Evolutionary conservation across 2,329 filamentous ascomycete genomes (phyloP).

Genomic region (Tolypocladium paradoxum): DNA sequence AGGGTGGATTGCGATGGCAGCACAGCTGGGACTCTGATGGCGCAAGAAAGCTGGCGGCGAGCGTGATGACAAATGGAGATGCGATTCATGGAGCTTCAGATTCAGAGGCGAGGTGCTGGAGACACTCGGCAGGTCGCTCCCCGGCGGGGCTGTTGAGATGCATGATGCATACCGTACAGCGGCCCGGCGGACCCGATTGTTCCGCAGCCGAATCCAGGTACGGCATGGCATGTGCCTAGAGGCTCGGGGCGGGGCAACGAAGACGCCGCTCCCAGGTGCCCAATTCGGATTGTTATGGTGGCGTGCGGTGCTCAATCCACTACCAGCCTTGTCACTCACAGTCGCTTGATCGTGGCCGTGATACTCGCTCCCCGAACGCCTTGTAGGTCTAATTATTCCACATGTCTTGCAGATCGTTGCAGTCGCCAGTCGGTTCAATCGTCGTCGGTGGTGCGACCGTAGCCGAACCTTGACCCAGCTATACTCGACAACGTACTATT

Average conservation of each 20-base stretch:
- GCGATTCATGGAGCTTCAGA: constrained; percentile 2
- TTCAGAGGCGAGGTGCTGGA: not conserved
- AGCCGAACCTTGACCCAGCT: too few species aligned
- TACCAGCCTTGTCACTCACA: too few species aligned
- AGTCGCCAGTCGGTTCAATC: not conserved
- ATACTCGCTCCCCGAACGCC: not conserved
- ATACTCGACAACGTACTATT: too few species aligned
- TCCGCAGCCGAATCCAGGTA: not conserved
- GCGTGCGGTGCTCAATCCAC: not conserved
- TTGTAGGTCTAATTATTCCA: not conserved
- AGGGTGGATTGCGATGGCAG: constrained; percentile 2
- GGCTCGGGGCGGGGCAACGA: not conserved
- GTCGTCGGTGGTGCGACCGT: too few species aligned
- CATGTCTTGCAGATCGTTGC: not conserved
- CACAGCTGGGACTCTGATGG: not conserved
- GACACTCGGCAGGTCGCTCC: too few species aligned
- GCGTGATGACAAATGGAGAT: constrained; percentile 5
- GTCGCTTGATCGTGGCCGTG: not conserved
- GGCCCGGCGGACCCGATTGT: not conserved
- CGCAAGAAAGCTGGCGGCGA: not conserved
- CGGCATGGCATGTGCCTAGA: not conserved
- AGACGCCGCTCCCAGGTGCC: not conserved
- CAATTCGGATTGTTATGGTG: not conserved
- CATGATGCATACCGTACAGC: too few species aligned
- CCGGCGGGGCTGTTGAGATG: too few species aligned